Evolutionary conservation across 2,329 filamentous ascomycete species (phyloP).

Genomic region (Aspergillus ochraceoroseus): DNA sequence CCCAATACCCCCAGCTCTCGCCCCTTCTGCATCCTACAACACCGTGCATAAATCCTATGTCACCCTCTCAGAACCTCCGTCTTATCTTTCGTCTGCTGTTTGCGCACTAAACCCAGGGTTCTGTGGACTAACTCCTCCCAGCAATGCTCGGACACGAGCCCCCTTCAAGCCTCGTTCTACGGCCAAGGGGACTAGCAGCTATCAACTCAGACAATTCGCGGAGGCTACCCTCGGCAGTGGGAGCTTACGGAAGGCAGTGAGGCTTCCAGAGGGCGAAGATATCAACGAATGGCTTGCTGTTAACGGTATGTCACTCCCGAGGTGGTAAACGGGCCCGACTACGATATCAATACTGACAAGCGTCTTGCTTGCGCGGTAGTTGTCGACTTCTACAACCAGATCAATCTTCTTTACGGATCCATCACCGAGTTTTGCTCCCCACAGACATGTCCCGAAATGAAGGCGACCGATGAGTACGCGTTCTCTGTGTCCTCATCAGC

Average conservation of each 20-base stretch:
- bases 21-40: conserved; percentile 28
- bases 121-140: conserved; percentile 47
- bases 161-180: conserved; percentile 84
- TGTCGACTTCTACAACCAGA: conserved; percentile 99
- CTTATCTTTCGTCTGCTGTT: conserved; percentile 35
- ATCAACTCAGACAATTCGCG: conserved; percentile 95
- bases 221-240: conserved; percentile 94
- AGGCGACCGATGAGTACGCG: conserved; percentile 92
- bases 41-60: conserved; percentile 31
- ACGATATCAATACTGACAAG: conserved; percentile 2
- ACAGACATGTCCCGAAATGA: conserved; percentile 97
- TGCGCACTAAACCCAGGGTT: conserved; percentile 36
- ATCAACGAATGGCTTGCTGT: conserved; percentile 97
- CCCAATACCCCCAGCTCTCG: conserved; percentile 20
- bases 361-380: conserved; percentile 50
- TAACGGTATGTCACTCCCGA: conserved; percentile 63
- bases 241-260: conserved; percentile 91
- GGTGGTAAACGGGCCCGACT: not conserved
- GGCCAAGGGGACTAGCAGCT: conserved; percentile 80
- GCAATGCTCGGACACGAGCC: conserved; percentile 80
- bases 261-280: conserved; percentile 93
- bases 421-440: conserved; percentile 99
- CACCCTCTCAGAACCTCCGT: conserved; percentile 32
- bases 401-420: conserved; percentile 96
- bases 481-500: not conserved